Percentiles rank a stretch among this genome's conserved stretches.
Conservation (phyloP, 306 rosid species). For the Notholithocarpus densiflorus region DNA sequence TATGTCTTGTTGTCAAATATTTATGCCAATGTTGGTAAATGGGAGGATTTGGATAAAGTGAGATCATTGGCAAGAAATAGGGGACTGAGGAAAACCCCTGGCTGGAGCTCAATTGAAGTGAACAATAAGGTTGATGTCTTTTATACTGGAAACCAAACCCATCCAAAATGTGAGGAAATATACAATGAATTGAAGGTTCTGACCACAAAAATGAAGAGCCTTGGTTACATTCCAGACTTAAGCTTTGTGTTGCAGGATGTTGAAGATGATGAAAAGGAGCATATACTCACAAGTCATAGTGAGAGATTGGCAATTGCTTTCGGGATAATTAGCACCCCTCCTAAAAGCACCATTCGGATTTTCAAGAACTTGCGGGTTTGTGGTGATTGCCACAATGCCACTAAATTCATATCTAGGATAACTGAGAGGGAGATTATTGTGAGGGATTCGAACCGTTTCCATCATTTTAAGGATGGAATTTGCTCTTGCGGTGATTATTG, state of each 20-base stretch:
- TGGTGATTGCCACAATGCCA: slow-evolving; percentile 43
- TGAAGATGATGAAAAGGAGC: slow-evolving; percentile 52
- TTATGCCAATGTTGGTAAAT: slow-evolving; percentile 38
- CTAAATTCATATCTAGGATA: slow-evolving; percentile 37
- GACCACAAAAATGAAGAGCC: slow-evolving; percentile 41
- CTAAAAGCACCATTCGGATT: slow-evolving; percentile 35
- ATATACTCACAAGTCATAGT: slow-evolving; percentile 41
- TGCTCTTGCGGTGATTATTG: slow-evolving; percentile 55
- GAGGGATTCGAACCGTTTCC: slow-evolving; percentile 54
- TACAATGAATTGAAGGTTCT: slow-evolving; percentile 33
- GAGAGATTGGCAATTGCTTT: slow-evolving; percentile 53
- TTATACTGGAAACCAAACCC: slow-evolving; percentile 41
- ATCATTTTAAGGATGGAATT: slow-evolving; percentile 46
- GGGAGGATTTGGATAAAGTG: slow-evolving; percentile 50
- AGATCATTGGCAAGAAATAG: slow-evolving; percentile 43
- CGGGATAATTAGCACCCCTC: slow-evolving; percentile 40
- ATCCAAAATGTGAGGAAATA: slow-evolving; percentile 44
- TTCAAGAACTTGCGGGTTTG: slow-evolving; percentile 57
- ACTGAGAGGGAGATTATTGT: slow-evolving; percentile 46
- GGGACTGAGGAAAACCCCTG: slow-evolving; percentile 44
- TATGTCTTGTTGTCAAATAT: slow-evolving; percentile 48
- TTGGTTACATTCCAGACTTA: slow-evolving; percentile 45
- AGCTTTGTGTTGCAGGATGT: slow-evolving; percentile 55
- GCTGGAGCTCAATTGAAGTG: slow-evolving; percentile 55
- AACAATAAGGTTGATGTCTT: slow-evolving; percentile 52